phyloP scores from a whole-genome alignment of 306 rosid genomes.

The Rubus idaeus region DNA sequence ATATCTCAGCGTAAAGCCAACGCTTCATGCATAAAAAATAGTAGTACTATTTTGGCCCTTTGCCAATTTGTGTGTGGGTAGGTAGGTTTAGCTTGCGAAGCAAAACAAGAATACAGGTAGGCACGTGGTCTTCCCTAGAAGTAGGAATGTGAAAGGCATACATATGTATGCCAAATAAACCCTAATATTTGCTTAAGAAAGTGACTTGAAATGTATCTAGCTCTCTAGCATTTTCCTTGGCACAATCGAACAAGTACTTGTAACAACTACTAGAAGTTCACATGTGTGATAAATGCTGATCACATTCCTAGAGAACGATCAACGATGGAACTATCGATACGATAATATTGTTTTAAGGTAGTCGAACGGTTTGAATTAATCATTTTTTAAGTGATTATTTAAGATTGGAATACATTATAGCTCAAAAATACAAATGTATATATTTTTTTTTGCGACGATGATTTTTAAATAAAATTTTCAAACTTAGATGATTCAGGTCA shows the following conservation, averaged over 20 bases:
- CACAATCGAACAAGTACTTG: conserved; percentile 1
- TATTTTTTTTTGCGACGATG: too few species aligned
- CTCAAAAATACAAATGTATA: too few species aligned
- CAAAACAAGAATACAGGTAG: background rate
- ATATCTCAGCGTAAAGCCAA: background rate
- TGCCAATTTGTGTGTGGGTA: background rate
- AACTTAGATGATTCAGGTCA: too few species aligned
- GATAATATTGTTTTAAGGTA: too few species aligned
- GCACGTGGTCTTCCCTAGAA: conserved; percentile 20
- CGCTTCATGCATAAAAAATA: background rate
- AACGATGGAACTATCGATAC: too few species aligned
- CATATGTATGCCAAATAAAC: background rate
- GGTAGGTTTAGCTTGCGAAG: background rate
- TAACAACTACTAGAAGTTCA: background rate
- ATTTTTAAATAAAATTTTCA: too few species aligned
- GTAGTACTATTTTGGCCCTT: background rate
- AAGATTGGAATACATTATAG: too few species aligned
- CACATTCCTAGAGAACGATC: too few species aligned
- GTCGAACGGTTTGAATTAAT: too few species aligned
- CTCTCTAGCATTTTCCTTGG: background rate
- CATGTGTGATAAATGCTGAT: background rate
- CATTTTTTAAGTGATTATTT: too few species aligned
- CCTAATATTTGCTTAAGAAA: background rate
- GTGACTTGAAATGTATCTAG: background rate
- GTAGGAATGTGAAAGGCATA: background rate